These are phyloP conservation scores for Phytophthora podocarpi DNA, from an alignment of 352 stramenopile genomes.

Conservation along the genomic window DNA sequence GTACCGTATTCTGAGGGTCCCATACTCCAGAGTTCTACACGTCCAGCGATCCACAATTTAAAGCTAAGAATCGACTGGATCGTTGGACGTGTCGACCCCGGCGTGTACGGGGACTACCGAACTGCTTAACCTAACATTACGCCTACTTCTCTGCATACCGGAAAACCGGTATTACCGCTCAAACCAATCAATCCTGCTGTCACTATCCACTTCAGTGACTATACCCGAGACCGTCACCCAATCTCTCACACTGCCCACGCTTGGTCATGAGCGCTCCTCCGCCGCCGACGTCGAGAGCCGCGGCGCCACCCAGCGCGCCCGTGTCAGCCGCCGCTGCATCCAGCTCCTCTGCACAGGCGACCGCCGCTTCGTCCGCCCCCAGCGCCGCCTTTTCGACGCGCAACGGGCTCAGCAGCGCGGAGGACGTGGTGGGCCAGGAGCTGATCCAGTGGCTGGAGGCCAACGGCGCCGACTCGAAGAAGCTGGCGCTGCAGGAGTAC, in stretches of 20 bases:
- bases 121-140: no score
- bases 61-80: no score
- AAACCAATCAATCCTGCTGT: not conserved
- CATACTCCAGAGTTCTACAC: no score
- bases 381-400: not conserved
- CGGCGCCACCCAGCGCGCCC: not conserved
- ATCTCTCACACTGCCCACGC: constrained; percentile 1
- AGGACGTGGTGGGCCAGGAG: constrained; percentile 62
- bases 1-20: no score
- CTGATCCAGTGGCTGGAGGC: constrained; percentile 80
- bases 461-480: constrained; percentile 76
- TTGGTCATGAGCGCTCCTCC: constrained; percentile 42
- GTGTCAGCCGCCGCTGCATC: not conserved
- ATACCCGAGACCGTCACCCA: not conserved
- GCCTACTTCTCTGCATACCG: no score
- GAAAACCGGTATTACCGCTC: not conserved
- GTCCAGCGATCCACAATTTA: no score
- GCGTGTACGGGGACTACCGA: no score
- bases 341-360: not conserved
- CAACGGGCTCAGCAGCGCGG: constrained; percentile 15
- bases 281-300: constrained; percentile 11
- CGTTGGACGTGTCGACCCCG: no score
- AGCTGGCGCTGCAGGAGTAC: constrained; percentile 88
- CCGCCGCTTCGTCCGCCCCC: not conserved
- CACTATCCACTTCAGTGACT: no score